Evolutionary conservation across 352 stramenopile genomes (phyloP), one percentile per base, ranked within the genome.

Genomic region (Pythium folliculosum): DNA sequence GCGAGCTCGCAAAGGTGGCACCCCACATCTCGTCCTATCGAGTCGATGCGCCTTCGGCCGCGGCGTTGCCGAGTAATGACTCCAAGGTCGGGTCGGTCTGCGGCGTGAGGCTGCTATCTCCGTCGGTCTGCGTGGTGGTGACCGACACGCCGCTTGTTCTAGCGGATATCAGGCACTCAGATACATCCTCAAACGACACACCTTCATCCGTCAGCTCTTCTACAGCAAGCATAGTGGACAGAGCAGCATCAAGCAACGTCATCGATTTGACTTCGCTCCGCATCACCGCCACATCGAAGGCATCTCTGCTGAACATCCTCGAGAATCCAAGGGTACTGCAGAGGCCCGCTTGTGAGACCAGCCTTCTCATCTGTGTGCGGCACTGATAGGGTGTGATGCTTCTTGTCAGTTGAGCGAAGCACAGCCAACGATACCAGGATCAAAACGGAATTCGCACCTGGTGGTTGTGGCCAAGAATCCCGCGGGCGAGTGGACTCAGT

Each of bases 221-320:
- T 44, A 17, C 2, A 19, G 12, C 9, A 44, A 19, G 6, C 9
- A 44, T 13, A 16, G 12, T 13, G 38, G 17, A 17, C 12, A 13
- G 8, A 44, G 6, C 35, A 14, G 2, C 38, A 5, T 50, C 63
- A 37, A 57, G 50, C 40, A 66, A 66, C 23, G 13, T 60, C 16
- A 70, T 70, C 47, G 63, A 70, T 58, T 19, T 70, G 54, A 70
- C 63, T 1, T 70, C 63, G 13, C 55, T 70, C 10, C 54, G 63
- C 1, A 52, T 70, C 48, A 70, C 63, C 10, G 63, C 62, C 16
- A 63, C 45, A 9, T 64, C 63, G 4, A 60, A 25, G 23, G 52
- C 32, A 4, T 70, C 63, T 1, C 22, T 64, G 5, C 21, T 70
- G 2, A 63, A 60, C 43, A 60, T 70, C 25, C 55, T 70, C 19